Evolutionary conservation across 176 grass and related monocot genomes (phyloP).

Genomic region (Oryza rufipogon): DNA sequence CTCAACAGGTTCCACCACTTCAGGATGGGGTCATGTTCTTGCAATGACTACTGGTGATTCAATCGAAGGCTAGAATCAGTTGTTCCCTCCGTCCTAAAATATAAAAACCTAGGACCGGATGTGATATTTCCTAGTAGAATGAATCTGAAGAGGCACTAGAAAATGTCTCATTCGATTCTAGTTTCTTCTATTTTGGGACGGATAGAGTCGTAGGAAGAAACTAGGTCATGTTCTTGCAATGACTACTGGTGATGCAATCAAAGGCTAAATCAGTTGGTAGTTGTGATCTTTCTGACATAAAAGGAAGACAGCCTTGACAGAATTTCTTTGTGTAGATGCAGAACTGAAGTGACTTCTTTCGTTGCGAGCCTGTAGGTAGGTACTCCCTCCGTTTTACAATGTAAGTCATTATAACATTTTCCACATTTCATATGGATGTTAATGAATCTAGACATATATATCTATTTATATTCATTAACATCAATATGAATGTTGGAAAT

Average conservation of each 20-base stretch:
- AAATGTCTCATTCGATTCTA: no score
- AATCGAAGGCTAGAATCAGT: background rate
- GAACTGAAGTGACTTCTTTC: background rate
- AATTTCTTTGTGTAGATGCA: constrained; percentile 4
- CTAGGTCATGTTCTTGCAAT: constrained; percentile 62
- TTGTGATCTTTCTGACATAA: background rate
- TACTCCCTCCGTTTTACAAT: no score
- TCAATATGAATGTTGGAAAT: no score
- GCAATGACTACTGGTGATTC: constrained; percentile 72
- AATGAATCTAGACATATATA: no score
- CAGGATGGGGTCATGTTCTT: constrained; percentile 70
- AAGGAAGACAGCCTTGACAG: background rate
- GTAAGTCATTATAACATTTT: no score
- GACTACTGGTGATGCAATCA: constrained; percentile 65
- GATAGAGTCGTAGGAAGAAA: background rate
- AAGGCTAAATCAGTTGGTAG: background rate
- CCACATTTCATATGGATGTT: no score
- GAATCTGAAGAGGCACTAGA: no score
- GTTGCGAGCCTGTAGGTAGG: background rate
- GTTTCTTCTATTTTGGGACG: no score
- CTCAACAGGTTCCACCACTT: constrained; percentile 90
- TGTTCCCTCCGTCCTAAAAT: background rate
- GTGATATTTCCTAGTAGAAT: no score
- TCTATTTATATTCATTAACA: no score
- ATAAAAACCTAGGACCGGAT: no score